phyloP scores from a whole-genome alignment of 2,329 filamentous ascomycete species.

The Ascochyta pisi region DNA sequence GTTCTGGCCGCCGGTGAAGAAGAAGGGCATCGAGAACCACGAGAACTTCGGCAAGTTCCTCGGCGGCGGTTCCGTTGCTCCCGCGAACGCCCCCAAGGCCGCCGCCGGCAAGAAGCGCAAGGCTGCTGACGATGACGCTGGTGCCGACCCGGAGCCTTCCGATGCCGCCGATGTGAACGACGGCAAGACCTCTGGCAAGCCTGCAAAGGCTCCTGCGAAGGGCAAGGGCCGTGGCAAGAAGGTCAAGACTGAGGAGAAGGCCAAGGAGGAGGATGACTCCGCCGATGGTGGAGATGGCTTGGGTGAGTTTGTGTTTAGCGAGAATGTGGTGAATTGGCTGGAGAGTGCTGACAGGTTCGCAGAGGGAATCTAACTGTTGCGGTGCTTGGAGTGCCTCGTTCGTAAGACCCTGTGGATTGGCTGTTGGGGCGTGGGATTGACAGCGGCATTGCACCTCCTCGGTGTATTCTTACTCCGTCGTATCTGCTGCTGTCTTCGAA shows the following conservation, averaged over 20 bases:
- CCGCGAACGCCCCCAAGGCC: slow-evolving; percentile 8
- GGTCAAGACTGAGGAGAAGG: slow-evolving; percentile 28
- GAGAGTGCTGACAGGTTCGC: slow-evolving; percentile 19
- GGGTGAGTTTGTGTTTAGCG: slow-evolving; percentile 23
- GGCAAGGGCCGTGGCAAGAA: slow-evolving; percentile 26
- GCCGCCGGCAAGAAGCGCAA: slow-evolving; percentile 34
- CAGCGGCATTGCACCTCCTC: neutral
- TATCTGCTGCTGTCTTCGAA: neutral
- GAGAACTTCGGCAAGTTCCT: slow-evolving; percentile 31
- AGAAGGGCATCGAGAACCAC: slow-evolving; percentile 35
- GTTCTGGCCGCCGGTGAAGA: slow-evolving; percentile 43
- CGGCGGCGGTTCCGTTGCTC: slow-evolving; percentile 2
- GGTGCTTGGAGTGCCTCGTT: neutral
- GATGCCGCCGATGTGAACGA: neutral
- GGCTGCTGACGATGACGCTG: slow-evolving; percentile 14
- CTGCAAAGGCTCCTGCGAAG: slow-evolving; percentile 25
- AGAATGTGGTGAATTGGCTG: slow-evolving; percentile 19
- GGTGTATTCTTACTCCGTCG: neutral
- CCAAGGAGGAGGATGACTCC: slow-evolving; percentile 15
- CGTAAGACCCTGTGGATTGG: neutral
- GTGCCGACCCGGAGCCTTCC: slow-evolving; percentile 4
- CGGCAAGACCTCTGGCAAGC: slow-evolving; percentile 10
- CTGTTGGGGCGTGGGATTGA: neutral
- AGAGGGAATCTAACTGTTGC: slow-evolving; percentile 4
- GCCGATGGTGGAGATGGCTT: slow-evolving; percentile 25